Base-by-base conservation (phyloP, 495 filamentous ascomycete genomes). In the Bacidia rubella region DNA sequence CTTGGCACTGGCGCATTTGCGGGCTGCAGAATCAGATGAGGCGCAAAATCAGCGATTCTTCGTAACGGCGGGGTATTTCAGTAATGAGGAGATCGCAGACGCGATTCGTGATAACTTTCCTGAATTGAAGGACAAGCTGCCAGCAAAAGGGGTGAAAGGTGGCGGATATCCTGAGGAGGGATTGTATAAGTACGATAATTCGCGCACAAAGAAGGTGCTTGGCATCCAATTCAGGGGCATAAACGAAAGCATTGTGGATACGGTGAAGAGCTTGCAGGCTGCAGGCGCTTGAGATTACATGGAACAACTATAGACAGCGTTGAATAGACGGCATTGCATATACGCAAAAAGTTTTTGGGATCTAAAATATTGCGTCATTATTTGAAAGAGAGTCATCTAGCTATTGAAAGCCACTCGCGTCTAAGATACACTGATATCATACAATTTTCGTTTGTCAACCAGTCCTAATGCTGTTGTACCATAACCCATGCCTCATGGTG, bases 11-110 rank as follows among this genome's bases (percentile, higher is more conserved):
- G 82, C 82, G 1, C 86, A 92, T 62, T 75, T 89, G 12, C 72
- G 74, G 27, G 83, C 85, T 2, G 80, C 83, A 22, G 82, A 87
- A 52, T 65, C 77, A 2, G 65, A 76, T 1, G 79, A 81, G 47
- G 86, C 84, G 12, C 79, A 74, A 1, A 76, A 74, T 24, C 78
- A 89, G 65, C 69, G 86, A 44, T 88, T 86, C 67, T 83, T 90
- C 65, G 62, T 81, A 22, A 72, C 76, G 1, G 74, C 73, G 24
- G 82, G 85, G 9, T 71, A 74, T 49, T 81, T 81, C 59, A 74
- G 71, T 22, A 82, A 85, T 63, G 79, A 81, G 65, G 71, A 81
- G 23, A 72, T 87, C 53, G 75, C 64, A 1, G 75, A 88, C 51
- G 69, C 80, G 26, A 72, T 87, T 49, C 68, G 72, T 21, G 79